These are phyloP conservation scores for Calocybe indica DNA, from an alignment of 768 basidiomycete genomes.

Conservation along the genomic window DNA sequence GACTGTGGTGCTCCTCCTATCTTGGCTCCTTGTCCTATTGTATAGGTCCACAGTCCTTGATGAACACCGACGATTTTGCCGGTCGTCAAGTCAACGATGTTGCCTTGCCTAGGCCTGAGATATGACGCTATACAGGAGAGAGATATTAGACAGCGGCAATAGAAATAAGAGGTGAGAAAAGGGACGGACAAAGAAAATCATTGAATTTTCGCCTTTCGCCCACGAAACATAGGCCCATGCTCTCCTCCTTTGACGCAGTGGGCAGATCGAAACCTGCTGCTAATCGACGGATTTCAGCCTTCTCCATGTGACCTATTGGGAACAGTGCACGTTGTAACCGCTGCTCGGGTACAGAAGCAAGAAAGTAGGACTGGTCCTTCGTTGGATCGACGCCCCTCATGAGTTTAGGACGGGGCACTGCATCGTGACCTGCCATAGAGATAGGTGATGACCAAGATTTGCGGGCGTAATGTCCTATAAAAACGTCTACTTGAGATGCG, in stretches of 20 bases:
- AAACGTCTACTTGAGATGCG: neutral
- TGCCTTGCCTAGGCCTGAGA: slow-evolving; percentile 61
- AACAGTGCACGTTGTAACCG: slow-evolving; percentile 70
- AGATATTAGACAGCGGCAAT: neutral
- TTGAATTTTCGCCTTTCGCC: slow-evolving; percentile 73
- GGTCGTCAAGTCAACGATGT: slow-evolving; percentile 52
- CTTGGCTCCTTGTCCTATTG: slow-evolving; percentile 76
- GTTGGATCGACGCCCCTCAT: slow-evolving; percentile 46
- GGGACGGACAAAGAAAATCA: slow-evolving; percentile 59
- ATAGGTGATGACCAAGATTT: slow-evolving; percentile 42
- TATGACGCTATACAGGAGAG: slow-evolving; percentile 61
- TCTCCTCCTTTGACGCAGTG: slow-evolving; percentile 74
- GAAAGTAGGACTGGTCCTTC: slow-evolving; percentile 93
- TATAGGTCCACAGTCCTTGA: slow-evolving; percentile 76
- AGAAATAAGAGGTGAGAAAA: neutral
- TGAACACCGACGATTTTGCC: slow-evolving; percentile 58
- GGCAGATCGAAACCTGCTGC: slow-evolving; percentile 59
- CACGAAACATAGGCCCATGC: slow-evolving; percentile 94
- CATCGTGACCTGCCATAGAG: neutral
- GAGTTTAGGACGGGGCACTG: slow-evolving; percentile 40
- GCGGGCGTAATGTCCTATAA: slow-evolving; percentile 79
- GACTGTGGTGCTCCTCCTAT: slow-evolving; percentile 53
- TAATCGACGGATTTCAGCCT: slow-evolving; percentile 67
- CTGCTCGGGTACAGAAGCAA: slow-evolving; percentile 68
- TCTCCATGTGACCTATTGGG: slow-evolving; percentile 64